A percentile compares a stretch with the other conserved stretches of the same genome.
Evolutionary conservation across 1,284 basidiomycete species (phyloP).

Genomic region (Trichosporon sp.): DNA sequence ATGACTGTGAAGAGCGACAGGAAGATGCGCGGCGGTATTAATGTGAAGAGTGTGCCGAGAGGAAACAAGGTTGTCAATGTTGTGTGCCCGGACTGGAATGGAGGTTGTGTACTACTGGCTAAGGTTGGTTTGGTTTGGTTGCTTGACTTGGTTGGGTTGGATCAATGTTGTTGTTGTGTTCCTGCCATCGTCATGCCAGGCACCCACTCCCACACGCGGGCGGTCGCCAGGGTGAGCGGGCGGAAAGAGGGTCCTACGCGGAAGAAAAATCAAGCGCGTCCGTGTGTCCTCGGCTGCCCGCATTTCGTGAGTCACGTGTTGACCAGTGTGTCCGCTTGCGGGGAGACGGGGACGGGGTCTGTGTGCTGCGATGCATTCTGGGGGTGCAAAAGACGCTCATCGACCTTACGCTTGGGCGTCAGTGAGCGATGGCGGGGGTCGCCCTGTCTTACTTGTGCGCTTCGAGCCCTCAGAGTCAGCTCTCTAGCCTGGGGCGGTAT

Average conservation of each 20-base stretch:
- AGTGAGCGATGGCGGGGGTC: no score
- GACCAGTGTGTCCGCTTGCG: no score
- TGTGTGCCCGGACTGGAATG: background rate
- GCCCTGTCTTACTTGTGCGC: no score
- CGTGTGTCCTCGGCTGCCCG: no score
- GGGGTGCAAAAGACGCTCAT: no score
- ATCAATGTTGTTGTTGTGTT: conserved; percentile 1
- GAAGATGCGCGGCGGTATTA: background rate
- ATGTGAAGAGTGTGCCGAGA: background rate
- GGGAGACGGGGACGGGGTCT: no score
- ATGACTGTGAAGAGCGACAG: background rate
- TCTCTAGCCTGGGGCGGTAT: no score
- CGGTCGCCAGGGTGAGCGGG: background rate
- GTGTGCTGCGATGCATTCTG: no score
- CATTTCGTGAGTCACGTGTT: no score
- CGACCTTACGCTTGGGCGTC: no score
- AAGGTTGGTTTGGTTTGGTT: background rate
- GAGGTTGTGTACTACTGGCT: background rate
- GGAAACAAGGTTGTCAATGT: background rate
- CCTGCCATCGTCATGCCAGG: background rate
- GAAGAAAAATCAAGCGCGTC: background rate
- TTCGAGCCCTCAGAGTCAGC: no score
- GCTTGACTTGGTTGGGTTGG: background rate
- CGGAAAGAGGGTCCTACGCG: background rate
- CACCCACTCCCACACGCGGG: background rate